phyloP scores from a whole-genome alignment of 2,329 filamentous ascomycete genomes.

The Paraphaeosphaeria sporulosa region DNA sequence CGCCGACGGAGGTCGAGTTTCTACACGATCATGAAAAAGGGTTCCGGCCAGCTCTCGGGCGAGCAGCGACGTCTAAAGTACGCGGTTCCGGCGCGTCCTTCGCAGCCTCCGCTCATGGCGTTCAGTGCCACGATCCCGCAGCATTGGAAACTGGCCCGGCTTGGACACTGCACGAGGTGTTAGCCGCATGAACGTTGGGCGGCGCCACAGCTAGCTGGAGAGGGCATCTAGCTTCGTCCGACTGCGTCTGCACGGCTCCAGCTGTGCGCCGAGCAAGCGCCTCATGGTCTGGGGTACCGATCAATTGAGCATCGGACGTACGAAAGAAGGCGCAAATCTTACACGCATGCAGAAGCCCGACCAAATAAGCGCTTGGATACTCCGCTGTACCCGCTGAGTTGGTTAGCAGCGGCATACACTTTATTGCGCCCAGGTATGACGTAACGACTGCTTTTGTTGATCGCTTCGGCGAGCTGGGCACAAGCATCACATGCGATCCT shows the following conservation, averaged over 20 bases:
- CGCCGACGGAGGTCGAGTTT: not conserved
- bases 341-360: not conserved
- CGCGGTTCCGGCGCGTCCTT: constrained; percentile 1
- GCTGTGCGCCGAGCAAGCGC: not conserved
- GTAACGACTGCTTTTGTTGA: not conserved
- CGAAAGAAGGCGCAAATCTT: not conserved
- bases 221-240: not conserved
- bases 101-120: not conserved
- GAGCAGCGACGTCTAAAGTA: not conserved
- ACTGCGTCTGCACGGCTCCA: not conserved
- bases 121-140: constrained; percentile 2
- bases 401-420: not conserved
- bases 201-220: constrained; percentile 2
- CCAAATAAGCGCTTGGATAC: not conserved
- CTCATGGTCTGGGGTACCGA: not conserved
- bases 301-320: not conserved
- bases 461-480: not conserved
- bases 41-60: not conserved
- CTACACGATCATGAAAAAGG: too few species aligned
- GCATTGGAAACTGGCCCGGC: constrained; percentile 5
- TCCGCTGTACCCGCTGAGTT: not conserved
- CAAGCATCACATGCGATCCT: not conserved
- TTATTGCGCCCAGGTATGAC: not conserved
- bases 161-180: constrained; percentile 1
- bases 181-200: not conserved